phyloP scores from a whole-genome alignment of 768 basidiomycete species.

The Calocybe cyanea region DNA sequence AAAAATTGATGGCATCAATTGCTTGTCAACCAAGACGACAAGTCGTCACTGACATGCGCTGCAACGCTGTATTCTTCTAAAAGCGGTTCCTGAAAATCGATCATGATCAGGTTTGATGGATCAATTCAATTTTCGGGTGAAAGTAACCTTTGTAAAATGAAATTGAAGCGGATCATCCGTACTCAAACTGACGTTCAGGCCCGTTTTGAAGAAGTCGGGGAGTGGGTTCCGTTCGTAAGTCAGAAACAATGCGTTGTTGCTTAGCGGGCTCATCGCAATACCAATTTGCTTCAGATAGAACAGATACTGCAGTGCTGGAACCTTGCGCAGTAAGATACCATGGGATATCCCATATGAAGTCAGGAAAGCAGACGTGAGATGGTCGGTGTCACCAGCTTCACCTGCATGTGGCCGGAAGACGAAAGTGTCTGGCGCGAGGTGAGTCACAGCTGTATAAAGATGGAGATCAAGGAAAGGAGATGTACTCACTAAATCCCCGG shows the following conservation, averaged over 20 bases:
- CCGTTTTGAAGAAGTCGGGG: constrained; percentile 94
- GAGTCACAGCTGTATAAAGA: background rate
- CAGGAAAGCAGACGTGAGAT: constrained; percentile 93
- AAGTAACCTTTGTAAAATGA: constrained; percentile 88
- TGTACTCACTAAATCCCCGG: constrained; percentile 78
- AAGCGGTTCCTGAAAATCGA: constrained; percentile 68
- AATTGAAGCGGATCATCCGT: constrained; percentile 97
- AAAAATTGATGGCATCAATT: background rate
- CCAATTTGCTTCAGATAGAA: constrained; percentile 99
- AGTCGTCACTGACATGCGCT: constrained; percentile 65
- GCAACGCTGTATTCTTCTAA: constrained; percentile 98
- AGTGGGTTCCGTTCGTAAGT: constrained; percentile 96
- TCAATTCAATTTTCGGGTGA: background rate
- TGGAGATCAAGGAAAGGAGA: background rate
- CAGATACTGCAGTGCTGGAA: constrained; percentile 94
- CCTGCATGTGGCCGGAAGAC: constrained; percentile 96
- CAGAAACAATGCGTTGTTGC: constrained; percentile 96
- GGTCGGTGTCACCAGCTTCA: constrained; percentile 98
- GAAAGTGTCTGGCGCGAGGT: constrained; percentile 72
- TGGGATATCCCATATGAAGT: constrained; percentile 98
- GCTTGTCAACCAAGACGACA: background rate
- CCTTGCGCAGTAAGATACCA: constrained; percentile 96
- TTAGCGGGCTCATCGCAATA: constrained; percentile 96
- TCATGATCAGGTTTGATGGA: background rate
- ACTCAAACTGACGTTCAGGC: constrained; percentile 92